A percentile compares a stretch with the other conserved stretches of the same genome.
phyloP scores from a whole-genome alignment of 2,329 filamentous ascomycete species.

The Fusarium musae region DNA sequence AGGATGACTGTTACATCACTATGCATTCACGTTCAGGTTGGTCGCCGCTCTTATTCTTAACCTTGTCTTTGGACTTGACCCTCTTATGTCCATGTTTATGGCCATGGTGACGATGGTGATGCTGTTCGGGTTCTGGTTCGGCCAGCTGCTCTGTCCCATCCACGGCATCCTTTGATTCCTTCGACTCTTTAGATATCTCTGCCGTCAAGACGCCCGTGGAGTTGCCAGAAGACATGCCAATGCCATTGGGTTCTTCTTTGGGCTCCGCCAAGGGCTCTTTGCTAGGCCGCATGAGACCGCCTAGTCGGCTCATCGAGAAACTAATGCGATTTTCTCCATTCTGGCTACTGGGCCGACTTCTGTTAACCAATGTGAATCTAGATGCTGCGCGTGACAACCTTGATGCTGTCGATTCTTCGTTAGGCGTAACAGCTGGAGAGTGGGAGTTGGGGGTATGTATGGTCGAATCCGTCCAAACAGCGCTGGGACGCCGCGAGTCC shows the following conservation, averaged over 20 bases:
- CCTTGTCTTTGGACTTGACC: conserved; percentile 54
- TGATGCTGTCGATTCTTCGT: conserved; percentile 65
- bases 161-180: conserved; percentile 23
- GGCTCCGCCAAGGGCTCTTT: conserved; percentile 54
- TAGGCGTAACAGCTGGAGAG: conserved; percentile 56
- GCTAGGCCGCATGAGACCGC: conserved; percentile 62
- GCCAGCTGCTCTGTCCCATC: conserved; percentile 36
- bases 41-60: conserved; percentile 50
- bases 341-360: conserved; percentile 68
- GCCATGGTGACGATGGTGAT: conserved; percentile 38
- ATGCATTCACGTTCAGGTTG: conserved; percentile 60
- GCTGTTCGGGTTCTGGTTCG: conserved; percentile 39
- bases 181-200: conserved; percentile 37
- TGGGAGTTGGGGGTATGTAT: conserved; percentile 50
- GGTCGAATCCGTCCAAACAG: conserved; percentile 60
- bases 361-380: conserved; percentile 60
- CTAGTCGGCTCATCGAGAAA: conserved; percentile 66
- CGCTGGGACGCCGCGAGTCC: conserved; percentile 62
- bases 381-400: conserved; percentile 68
- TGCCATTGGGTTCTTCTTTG: conserved; percentile 39
- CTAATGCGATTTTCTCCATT: conserved; percentile 68
- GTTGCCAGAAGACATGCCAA: conserved; percentile 43
- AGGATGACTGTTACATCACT: conserved; percentile 54
- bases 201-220: conserved; percentile 41
- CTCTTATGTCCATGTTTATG: conserved; percentile 51